Base-by-base conservation (phyloP, 148 eudicot species). In the Bassia scoparia region DNA sequence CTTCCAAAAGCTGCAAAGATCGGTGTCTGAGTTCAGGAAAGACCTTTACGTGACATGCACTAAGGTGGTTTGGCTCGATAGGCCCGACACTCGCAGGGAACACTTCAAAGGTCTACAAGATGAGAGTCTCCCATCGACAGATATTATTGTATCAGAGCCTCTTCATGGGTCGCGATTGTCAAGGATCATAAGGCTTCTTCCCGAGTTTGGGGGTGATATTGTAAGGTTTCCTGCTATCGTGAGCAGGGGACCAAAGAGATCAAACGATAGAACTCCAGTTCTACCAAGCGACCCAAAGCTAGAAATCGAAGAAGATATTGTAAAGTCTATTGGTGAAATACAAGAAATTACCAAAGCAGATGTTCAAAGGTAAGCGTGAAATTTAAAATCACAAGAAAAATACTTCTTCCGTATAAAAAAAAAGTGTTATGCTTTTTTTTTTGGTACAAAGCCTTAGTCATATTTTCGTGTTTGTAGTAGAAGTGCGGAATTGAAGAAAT, bases 31-130 rank as follows among this genome's bases (percentile, higher is more conserved):
- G 59, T 90, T 95, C 55, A 82, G 88, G 74, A 91, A 81, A 64
- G 89, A 86, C 58, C 68, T 83, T 11, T 54, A 62, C 18, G 67
- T 65, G 31, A 81, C 70, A 53, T 76, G 78, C 65, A 77, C 54
- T 50, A 84, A 87, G 72, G 87, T 91, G 2, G 84, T 94, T 64
- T 91, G 97, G 98, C 69, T 94, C 5, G 89, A 87, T 67, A 80
- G 74, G 31, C 85, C 86, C 2, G 86, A 81, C 29, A 80, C 83
- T 7, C 75, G 65, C 4, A 74, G 62, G 70, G 77, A 78, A 18
- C 80, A 83, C 60, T 81, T 77, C 23, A 74, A 78, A 20, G 87
- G 87, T 44, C 77, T 88, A 12, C 64, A 80, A 43, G 85, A 86
- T 34, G 85, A 81, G 53, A 83, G 77, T 67, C 85, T 93, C 17